phyloP scores from a whole-genome alignment of 805 yeast species.

The Suhomyces prunicola region DNA sequence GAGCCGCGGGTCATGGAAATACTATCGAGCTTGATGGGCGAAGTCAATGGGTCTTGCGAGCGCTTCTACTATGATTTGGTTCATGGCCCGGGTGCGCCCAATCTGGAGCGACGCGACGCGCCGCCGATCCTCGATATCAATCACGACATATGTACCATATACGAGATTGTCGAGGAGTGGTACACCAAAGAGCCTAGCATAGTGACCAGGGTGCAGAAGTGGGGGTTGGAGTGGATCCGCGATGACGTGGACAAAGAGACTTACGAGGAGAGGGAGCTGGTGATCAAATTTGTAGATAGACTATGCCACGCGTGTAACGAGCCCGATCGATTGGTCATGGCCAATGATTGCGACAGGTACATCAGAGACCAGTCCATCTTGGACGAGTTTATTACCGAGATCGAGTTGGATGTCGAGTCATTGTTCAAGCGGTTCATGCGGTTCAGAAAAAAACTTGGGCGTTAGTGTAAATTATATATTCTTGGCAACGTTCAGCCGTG shows the following conservation, averaged over 20 bases:
- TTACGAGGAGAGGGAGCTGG: constrained; percentile 9
- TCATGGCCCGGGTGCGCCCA: background rate
- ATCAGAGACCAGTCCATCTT: constrained; percentile 12
- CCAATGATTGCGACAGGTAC: constrained; percentile 11
- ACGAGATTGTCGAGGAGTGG: constrained; percentile 14
- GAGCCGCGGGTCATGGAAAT: constrained; percentile 2
- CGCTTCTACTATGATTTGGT: constrained; percentile 2
- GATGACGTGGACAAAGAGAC: constrained; percentile 14
- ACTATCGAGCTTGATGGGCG: constrained; percentile 1
- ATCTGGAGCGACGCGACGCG: background rate
- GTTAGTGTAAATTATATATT: background rate
- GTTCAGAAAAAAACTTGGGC: constrained; percentile 5
- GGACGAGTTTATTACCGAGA: constrained; percentile 14
- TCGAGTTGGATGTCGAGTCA: constrained; percentile 12
- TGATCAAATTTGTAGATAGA: constrained; percentile 9
- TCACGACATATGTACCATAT: constrained; percentile 12
- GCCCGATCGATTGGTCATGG: constrained; percentile 8
- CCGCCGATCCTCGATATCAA: constrained; percentile 10
- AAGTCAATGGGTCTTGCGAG: constrained; percentile 3
- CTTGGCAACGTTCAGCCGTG: background rate
- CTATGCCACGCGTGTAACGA: constrained; percentile 8
- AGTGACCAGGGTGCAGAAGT: constrained; percentile 7
- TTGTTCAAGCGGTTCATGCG: constrained; percentile 9
- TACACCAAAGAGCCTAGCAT: constrained; percentile 9
- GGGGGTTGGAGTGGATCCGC: constrained; percentile 14